These are phyloP conservation scores for Tillandsia leiboldiana DNA, from an alignment of 176 grass and related monocot species.

Conservation along the genomic window DNA sequence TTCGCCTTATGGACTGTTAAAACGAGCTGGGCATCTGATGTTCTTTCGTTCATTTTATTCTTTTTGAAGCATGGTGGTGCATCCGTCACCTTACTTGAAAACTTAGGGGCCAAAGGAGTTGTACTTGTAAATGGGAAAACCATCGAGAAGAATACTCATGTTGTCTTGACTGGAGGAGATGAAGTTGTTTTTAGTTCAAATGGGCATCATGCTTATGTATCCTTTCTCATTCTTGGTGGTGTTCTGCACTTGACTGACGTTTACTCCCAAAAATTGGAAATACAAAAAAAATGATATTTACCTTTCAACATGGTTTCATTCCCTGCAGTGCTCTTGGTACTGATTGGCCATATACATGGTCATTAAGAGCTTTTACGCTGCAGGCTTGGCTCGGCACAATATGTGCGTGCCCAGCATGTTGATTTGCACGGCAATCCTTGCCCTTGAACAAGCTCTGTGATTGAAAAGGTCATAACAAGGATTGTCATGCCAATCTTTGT, in stretches of 20 bases:
- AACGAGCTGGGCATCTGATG: slow-evolving; percentile 18
- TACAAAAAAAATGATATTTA: not conserved
- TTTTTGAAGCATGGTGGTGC: slow-evolving; percentile 24
- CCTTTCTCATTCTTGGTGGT: slow-evolving; percentile 25
- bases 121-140: slow-evolving; percentile 86
- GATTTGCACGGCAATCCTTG: too few relatives aligned
- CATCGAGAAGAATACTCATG: slow-evolving; percentile 60
- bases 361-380: too few relatives aligned
- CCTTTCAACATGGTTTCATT: slow-evolving; percentile 10
- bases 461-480: too few relatives aligned
- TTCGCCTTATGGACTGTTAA: slow-evolving; percentile 12
- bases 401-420: too few relatives aligned
- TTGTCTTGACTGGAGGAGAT: slow-evolving; percentile 68
- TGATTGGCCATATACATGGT: too few relatives aligned
- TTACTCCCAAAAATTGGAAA: too few relatives aligned
- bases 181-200: slow-evolving; percentile 75
- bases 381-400: too few relatives aligned
- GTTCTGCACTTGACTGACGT: not conserved
- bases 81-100: slow-evolving; percentile 50
- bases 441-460: too few relatives aligned
- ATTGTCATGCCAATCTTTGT: too few relatives aligned
- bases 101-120: slow-evolving; percentile 50
- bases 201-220: slow-evolving; percentile 85
- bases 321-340: slow-evolving; percentile 1
- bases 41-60: slow-evolving; percentile 13